Evolutionary conservation across 306 rosid genomes (phyloP), one percentile per base, ranked within the genome.

Genomic region (Citrullus amarus): DNA sequence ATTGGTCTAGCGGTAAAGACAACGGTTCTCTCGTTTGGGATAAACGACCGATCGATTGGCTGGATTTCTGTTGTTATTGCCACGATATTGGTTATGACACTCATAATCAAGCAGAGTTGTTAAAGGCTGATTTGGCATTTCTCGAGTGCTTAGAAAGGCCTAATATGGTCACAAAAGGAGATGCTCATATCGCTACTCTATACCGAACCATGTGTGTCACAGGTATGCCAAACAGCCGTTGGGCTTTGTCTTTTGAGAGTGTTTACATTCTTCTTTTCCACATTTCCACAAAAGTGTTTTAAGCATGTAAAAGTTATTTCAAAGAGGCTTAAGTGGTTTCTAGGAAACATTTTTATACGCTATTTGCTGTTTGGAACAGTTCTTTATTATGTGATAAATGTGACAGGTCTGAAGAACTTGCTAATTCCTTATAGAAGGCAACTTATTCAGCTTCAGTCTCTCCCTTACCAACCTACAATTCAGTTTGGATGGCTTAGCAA

Each of bases 41-140:
- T 88, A 79, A 53, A 85, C 86, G 98, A 20, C 98, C 98, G 0
- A 94, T 92, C 48, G 98, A 94, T 88, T 94, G 98, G 97, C 81
- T 94, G 89, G 98, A 94, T 77, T 92, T 87, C 83, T 94, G 98
- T 74, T 94, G 98, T 87, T 94, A 94, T 83, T 94, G 98, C 83
- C 98, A 94, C 80, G 98, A 94, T 82, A 90, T 94, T 65, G 98
- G 98, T 51, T 94, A 94, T 68, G 98, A 94, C 85, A 84, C 88
- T 84, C 98, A 92, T 79, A 91, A 87, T 84, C 97, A 94, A 82
- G 87, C 91, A 10, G 81, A 85, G 86, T 82, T 92, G 38, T 83
- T 94, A 60, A 83, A 88, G 89, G 97, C 96, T 62, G 98, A 94
- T 85, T 83, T 94, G 76, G 92, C 90, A 38, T 94, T 94, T 90